Evolutionary conservation across 1,284 basidiomycete genomes (phyloP), one percentile per base, ranked within the genome.

Genomic region (Mycena citricolor): DNA sequence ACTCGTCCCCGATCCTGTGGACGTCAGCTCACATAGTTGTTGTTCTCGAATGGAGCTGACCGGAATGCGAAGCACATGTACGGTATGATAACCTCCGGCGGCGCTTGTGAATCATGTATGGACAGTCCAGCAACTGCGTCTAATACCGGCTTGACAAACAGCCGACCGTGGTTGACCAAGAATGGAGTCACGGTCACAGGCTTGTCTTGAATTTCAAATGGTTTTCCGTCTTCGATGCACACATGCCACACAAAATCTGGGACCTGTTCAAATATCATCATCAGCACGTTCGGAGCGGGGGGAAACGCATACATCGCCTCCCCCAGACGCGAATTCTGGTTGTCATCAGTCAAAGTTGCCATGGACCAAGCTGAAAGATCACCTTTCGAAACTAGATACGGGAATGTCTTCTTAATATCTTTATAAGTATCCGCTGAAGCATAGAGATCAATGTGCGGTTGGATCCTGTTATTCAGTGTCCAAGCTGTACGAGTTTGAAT

Each of bases 191-290:
- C 65, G 24, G 62, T 59, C 44, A 89, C 71, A 8, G 78, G 83
- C 4, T 79, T 83, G 42, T 76, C 72, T 43, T 68, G 72, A 23
- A 90, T 74, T 44, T 84, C 74, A 52, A 90, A 86, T 2, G 80
- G 71, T 20, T 75, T 65, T 31, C 70, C 70, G 45, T 86, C 77
- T 32, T 77, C 71, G 54, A 90, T 81, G 32, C 44, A 48, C 41
- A 88, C 79, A 55, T 90, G 87, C 83, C 85, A 91, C 55, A 76
- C 75, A 60, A 90, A 88, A 49, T 83, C 77, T 4, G 86, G 85
- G 20, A 89, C 79, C 85, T 89, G 51, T n/a, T 44, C 12, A 26
- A 24, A 42, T 23, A 53, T 39, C 44, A 16, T 38, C 23, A 24
- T 14, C 8, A 21, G 32, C 48, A 16, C 22, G 5, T 16, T 20